A percentile compares a stretch with the other conserved stretches of the same genome.
phyloP scores from a whole-genome alignment of 331 rosid species.

The Cydonia oblonga region DNA sequence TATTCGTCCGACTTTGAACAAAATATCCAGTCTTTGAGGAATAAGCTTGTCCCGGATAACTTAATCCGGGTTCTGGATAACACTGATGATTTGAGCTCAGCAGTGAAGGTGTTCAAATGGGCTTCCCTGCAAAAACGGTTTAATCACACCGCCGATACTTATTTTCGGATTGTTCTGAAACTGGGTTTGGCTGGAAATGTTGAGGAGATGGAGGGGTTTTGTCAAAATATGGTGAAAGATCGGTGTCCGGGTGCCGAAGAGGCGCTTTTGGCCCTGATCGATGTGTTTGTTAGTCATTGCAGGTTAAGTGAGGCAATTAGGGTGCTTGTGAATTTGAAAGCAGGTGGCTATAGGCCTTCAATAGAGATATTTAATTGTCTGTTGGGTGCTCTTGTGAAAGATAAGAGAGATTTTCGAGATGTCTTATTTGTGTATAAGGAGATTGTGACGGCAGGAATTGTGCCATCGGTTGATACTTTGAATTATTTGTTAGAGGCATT shows the following conservation, averaged over 20 bases:
- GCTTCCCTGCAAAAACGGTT: conserved; percentile 57
- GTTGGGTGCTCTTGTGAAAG: conserved; percentile 45
- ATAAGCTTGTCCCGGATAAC: conserved; percentile 46
- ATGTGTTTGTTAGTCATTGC: conserved; percentile 30
- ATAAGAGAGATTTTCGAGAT: conserved; percentile 38
- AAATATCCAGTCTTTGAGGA: conserved; percentile 38
- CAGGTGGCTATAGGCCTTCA: conserved; percentile 41
- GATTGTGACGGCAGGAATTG: conserved; percentile 60
- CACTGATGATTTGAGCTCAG: conserved; percentile 48
- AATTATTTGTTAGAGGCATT: conserved; percentile 60
- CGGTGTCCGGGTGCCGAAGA: conserved; percentile 49
- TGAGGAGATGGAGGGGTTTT: conserved; percentile 50
- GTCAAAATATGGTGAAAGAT: conserved; percentile 47
- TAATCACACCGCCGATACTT: conserved; percentile 42
- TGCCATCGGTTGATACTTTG: conserved; percentile 57
- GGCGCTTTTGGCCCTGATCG: conserved; percentile 39
- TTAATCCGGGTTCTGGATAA: conserved; percentile 43
- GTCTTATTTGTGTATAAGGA: conserved; percentile 74
- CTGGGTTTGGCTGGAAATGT: conserved; percentile 64
- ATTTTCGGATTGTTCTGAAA: conserved; percentile 46
- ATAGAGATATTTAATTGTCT: conserved; percentile 46
- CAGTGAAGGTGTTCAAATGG: conserved; percentile 67
- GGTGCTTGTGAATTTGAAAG: conserved; percentile 46
- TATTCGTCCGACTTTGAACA: conserved; percentile 35
- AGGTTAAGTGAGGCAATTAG: conserved; percentile 50